These are phyloP conservation scores for Nigrospora sphaerica DNA, from an alignment of 2,329 filamentous ascomycete species.

Conservation along the genomic window DNA sequence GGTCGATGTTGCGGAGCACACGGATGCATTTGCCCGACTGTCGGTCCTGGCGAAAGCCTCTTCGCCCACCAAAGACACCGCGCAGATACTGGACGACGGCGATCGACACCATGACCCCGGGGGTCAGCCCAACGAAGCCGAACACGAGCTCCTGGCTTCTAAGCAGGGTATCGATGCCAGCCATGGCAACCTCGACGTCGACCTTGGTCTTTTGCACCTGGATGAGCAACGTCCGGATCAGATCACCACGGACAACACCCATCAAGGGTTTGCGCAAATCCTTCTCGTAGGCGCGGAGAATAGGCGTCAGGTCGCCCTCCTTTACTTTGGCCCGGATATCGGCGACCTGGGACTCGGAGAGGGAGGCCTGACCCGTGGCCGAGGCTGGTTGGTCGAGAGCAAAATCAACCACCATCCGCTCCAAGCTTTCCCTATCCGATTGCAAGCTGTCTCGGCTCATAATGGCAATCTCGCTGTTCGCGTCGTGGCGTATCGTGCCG, in stretches of 20 bases:
- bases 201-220: conserved; percentile 99
- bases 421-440: conserved; percentile 83
- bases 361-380: conserved; percentile 36
- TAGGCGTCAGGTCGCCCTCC: conserved; percentile 88
- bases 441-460: conserved; percentile 91
- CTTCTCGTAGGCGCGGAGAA: conserved; percentile 84
- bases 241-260: conserved; percentile 77
- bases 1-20: conserved; percentile 81
- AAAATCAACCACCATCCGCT: conserved; percentile 98
- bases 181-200: conserved; percentile 92
- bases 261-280: conserved; percentile 77
- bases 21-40: conserved; percentile 66
- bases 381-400: conserved; percentile 72
- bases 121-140: conserved; percentile 91
- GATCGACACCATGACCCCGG: conserved; percentile 81
- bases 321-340: conserved; percentile 73
- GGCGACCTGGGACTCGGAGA: conserved; percentile 63
- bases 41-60: conserved; percentile 56
- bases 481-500: conserved; percentile 87
- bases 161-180: conserved; percentile 86
- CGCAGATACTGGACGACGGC: conserved; percentile 67
- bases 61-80: conserved; percentile 61
- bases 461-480: conserved; percentile 87
- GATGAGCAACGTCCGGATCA: conserved; percentile 85
- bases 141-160: conserved; percentile 97